Base-by-base conservation (phyloP, 116 monocot species). In the Iris pallida region DNA sequence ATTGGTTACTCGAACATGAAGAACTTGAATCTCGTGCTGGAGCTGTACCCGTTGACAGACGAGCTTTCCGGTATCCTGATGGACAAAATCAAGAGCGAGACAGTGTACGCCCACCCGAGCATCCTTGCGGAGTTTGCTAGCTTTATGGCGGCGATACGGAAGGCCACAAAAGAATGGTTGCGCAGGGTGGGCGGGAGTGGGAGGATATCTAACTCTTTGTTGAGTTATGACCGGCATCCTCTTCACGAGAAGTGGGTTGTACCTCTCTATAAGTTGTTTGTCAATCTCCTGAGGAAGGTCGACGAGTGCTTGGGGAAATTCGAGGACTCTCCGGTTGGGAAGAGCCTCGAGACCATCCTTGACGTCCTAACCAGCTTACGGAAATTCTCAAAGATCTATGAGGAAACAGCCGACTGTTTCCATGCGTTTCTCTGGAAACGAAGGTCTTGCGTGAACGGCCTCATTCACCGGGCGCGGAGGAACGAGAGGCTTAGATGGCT, bases 401-500 rank as follows among this genome's bases (percentile, higher is more conserved):
- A 75, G 48, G 84, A 74, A 63, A 78, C 68, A 0, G 63, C 56
- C 11, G 65, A 76, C 20, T 61, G 61, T n/a, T 82, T 95, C 30
- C 79, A 81, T 60, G 55, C 69, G 5, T 60, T 90, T 51, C 75
- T 95, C 19, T 17, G 80, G 20, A 47, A 57, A 12, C 65, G 75
- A 41, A 57, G 73, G 45, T 42, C 49, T 2, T 65, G 88, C 0
- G 40, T 95, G 41, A 95, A 90, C 80, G 77, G 73, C 61, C 73
- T 90, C 18, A 18, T 95, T 10, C 79, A 60, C 52, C 72, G 55
- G 9, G 77, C 79, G 5, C 83, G 73, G 73, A 78, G 83, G 55
- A 73, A 66, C 59, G 71, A 76, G 14, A 73, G 48, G 4, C 71
- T 81, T 7, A 40, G 19, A n/a, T 95, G 95, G 95, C 42, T 91